A percentile compares a stretch with the other conserved stretches of the same genome.
Evolutionary conservation across 768 basidiomycete genomes (phyloP).

Genomic region (Tulasnella sp.): DNA sequence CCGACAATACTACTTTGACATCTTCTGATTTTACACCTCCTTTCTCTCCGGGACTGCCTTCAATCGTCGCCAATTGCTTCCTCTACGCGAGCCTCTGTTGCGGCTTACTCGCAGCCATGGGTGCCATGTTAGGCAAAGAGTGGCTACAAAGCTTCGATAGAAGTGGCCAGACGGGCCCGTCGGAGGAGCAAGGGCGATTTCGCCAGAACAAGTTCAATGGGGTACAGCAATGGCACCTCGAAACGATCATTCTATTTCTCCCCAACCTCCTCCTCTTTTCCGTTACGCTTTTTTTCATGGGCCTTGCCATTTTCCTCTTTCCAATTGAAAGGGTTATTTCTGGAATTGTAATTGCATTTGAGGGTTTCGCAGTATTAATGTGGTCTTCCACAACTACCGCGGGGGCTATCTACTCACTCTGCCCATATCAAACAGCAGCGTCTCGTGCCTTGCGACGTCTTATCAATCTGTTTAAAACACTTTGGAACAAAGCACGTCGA

Average conservation of each 20-base stretch:
- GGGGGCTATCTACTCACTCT: neutral
- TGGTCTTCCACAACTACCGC: neutral
- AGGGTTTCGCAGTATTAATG: neutral
- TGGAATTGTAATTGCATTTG: slow-evolving; percentile 11
- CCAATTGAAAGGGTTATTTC: neutral
- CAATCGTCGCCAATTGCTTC: neutral
- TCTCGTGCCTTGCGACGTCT: neutral
- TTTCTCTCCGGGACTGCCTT: neutral
- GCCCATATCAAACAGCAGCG: slow-evolving; percentile 16
- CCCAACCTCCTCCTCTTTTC: slow-evolving; percentile 16
- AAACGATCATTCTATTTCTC: neutral
- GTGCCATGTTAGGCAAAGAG: neutral
- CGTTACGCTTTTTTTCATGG: slow-evolving; percentile 2
- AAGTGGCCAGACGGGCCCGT: neutral
- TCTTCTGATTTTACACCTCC: neutral
- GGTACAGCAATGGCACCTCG: neutral
- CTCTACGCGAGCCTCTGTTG: neutral
- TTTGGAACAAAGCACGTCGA: neutral
- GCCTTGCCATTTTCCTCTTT: neutral
- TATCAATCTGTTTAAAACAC: neutral
- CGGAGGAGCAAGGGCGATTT: slow-evolving; percentile 4
- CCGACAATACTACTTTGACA: slow-evolving; percentile 3
- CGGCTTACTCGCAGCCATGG: neutral
- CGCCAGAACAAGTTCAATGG: neutral
- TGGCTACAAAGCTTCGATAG: slow-evolving; percentile 5